phyloP scores from a whole-genome alignment of 2,329 filamentous ascomycete genomes.

The Cercospora beticola region DNA sequence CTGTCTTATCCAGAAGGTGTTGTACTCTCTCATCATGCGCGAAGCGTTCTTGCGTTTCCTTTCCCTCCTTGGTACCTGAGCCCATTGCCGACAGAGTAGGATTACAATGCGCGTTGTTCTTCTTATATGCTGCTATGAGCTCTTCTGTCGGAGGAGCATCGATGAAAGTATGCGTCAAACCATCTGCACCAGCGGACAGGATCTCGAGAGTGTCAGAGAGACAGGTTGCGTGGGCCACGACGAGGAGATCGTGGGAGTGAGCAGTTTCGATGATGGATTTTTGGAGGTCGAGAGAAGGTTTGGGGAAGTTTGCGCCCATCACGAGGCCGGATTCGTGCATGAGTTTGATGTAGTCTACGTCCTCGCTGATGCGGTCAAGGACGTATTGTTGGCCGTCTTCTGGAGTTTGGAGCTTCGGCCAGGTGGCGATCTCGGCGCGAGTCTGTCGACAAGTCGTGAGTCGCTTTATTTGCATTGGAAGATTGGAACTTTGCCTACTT shows the following conservation, averaged over 20 bases:
- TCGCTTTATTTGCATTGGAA: too few relatives aligned
- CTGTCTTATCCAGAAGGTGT: constrained; percentile 38
- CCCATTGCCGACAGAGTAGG: constrained; percentile 45
- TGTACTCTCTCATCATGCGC: constrained; percentile 43
- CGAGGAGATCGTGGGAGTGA: constrained; percentile 39
- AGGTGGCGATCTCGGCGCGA: constrained; percentile 45
- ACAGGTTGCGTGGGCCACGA: constrained; percentile 45
- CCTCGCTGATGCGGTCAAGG: constrained; percentile 42
- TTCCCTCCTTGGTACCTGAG: constrained; percentile 44
- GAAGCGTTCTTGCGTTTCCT: constrained; percentile 41
- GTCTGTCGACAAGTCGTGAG: constrained; percentile 7
- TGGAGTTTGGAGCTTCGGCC: constrained; percentile 48
- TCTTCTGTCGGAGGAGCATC: constrained; percentile 43
- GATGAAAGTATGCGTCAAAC: constrained; percentile 47
- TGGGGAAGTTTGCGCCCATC: constrained; percentile 18
- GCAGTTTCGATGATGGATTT: constrained; percentile 46
- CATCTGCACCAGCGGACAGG: constrained; percentile 44
- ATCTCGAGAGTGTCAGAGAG: constrained; percentile 45
- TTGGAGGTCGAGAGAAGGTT: constrained; percentile 49
- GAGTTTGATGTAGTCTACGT: constrained; percentile 53
- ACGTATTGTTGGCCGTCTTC: constrained; percentile 47
- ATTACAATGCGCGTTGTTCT: constrained; percentile 45
- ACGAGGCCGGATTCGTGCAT: constrained; percentile 51
- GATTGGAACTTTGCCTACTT: constrained; percentile 20
- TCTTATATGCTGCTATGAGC: constrained; percentile 45